Conservation (phyloP, 805 yeast species). For the Myxozyma mucilagina region DNA sequence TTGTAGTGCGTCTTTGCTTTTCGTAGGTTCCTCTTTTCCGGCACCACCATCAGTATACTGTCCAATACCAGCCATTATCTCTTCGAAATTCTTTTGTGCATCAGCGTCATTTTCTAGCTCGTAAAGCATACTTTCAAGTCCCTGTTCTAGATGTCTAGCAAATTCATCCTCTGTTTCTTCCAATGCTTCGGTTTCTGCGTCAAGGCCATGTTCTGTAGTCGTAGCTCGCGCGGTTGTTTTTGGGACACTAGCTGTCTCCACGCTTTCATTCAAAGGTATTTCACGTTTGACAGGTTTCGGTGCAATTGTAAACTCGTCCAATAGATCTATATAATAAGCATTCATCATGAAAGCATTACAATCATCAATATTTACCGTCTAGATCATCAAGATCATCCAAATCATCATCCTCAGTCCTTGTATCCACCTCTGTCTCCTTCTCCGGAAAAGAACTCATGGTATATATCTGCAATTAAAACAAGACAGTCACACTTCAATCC, state of each 20-base stretch:
- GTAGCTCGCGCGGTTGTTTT: neutral
- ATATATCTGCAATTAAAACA: neutral
- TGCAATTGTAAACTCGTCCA: slow-evolving; percentile 64
- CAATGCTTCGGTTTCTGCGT: slow-evolving; percentile 1
- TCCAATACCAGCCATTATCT: slow-evolving; percentile 42
- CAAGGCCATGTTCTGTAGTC: neutral
- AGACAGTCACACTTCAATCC: no score
- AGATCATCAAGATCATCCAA: slow-evolving; percentile 67
- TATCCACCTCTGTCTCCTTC: neutral
- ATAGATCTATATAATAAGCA: slow-evolving; percentile 49
- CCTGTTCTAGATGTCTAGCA: slow-evolving; percentile 44
- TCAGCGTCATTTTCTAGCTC: slow-evolving; percentile 56
- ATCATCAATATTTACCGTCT: slow-evolving; percentile 43
- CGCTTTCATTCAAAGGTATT: neutral
- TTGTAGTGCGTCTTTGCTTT: slow-evolving; percentile 50
- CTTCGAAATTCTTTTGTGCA: slow-evolving; percentile 53
- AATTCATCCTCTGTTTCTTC: slow-evolving; percentile 39
- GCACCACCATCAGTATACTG: slow-evolving; percentile 14
- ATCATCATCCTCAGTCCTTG: slow-evolving; percentile 5
- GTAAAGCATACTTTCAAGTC: slow-evolving; percentile 48
- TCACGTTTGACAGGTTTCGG: neutral
- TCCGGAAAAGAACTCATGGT: neutral
- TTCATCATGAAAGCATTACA: neutral
- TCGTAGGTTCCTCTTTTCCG: slow-evolving; percentile 20
- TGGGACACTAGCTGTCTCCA: neutral